phyloP scores from a whole-genome alignment of 2,329 filamentous ascomycete genomes.

The Colletotrichum lupini region DNA sequence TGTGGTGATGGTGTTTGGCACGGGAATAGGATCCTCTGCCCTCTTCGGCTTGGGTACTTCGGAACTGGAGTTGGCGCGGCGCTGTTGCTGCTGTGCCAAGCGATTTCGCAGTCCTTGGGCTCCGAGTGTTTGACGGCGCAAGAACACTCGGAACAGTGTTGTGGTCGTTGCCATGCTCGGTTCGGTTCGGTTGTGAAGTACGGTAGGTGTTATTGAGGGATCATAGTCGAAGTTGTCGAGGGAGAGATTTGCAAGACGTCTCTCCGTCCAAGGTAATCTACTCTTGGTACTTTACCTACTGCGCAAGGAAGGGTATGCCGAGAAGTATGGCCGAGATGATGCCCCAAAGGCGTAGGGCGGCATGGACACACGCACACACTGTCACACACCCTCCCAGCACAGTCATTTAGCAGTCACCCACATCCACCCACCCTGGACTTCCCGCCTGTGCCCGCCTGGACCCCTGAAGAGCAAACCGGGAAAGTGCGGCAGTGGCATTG shows the following conservation, averaged over 20 bases:
- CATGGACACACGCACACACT: slow-evolving; percentile 3
- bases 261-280: not conserved
- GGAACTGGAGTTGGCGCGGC: slow-evolving; percentile 43
- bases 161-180: slow-evolving; percentile 38
- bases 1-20: slow-evolving; percentile 53
- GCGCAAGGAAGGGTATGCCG: not conserved
- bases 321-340: slow-evolving; percentile 3
- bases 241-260: not conserved
- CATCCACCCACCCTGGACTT: not conserved
- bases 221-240: slow-evolving; percentile 11
- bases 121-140: slow-evolving; percentile 43
- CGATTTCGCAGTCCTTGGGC: slow-evolving; percentile 33
- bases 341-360: not conserved
- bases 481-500: slow-evolving; percentile 22
- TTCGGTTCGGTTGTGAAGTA: not conserved
- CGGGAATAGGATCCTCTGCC: slow-evolving; percentile 51
- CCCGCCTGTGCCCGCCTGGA: slow-evolving; percentile 3
- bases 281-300: not conserved
- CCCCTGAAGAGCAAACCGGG: slow-evolving; percentile 1
- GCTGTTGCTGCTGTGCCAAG: slow-evolving; percentile 37
- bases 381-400: not conserved
- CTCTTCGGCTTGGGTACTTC: slow-evolving; percentile 33
- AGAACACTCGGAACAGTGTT: slow-evolving; percentile 38
- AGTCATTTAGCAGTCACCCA: too few relatives aligned
- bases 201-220: not conserved